A percentile compares a stretch with the other conserved stretches of the same genome.
These are phyloP conservation scores for Reutealis trisperma DNA, from an alignment of 345 rosid species.

Conservation along the genomic window DNA sequence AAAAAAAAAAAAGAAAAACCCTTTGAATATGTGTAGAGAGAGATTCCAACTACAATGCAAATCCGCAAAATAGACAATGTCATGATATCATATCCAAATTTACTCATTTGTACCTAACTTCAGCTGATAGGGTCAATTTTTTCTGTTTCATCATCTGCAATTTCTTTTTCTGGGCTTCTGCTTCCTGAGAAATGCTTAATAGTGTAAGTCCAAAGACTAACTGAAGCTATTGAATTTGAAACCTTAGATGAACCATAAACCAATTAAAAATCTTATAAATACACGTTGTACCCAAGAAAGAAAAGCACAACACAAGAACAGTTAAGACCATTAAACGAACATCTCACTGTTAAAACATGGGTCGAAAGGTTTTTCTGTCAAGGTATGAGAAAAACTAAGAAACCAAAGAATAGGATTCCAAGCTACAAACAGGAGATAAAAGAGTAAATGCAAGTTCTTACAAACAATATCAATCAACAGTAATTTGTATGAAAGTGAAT, in stretches of 20 bases:
- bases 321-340: not conserved
- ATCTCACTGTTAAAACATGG: not conserved
- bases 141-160: slow-evolving; percentile 61
- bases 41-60: not conserved
- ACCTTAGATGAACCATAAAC: not conserved
- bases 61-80: slow-evolving; percentile 5
- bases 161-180: slow-evolving; percentile 49
- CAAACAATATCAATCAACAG: not conserved
- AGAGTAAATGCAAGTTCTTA: not conserved
- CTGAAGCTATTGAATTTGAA: not conserved
- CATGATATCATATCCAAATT: not conserved
- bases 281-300: not conserved
- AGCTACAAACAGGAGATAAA: not conserved
- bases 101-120: slow-evolving; percentile 60
- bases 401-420: not conserved
- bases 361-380: not conserved
- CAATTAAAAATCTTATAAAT: not conserved
- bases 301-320: too few species aligned
- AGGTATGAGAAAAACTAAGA: not conserved
- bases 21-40: too few species aligned
- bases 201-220: not conserved
- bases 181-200: slow-evolving; percentile 52
- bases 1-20: too few species aligned
- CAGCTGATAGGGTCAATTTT: slow-evolving; percentile 49
- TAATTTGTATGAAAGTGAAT: not conserved